phyloP scores from a whole-genome alignment of 2,329 filamentous ascomycete genomes.

The Penicillium oxalicum region DNA sequence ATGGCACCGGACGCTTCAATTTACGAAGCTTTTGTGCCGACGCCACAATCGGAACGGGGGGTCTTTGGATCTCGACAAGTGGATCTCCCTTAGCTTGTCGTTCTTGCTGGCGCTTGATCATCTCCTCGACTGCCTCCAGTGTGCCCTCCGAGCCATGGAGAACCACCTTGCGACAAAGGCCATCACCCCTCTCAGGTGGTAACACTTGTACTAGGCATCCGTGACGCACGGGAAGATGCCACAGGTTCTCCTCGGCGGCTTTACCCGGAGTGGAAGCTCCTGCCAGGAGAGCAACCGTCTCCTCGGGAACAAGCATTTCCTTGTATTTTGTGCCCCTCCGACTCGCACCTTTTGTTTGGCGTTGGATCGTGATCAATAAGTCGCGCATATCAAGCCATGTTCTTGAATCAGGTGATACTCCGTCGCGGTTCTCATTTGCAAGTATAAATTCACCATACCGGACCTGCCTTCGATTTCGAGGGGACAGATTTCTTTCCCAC shows the following conservation, averaged over 20 bases:
- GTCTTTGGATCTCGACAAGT: conserved; percentile 25
- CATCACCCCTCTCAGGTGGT: conserved; percentile 24
- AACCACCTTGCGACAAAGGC: conserved; percentile 29
- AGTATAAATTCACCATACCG: conserved; percentile 18
- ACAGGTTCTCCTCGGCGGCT: conserved; percentile 34
- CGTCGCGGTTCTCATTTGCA: conserved; percentile 1
- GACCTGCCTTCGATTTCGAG: conserved; percentile 23
- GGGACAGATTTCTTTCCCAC: conserved; percentile 13
- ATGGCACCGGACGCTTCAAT: conserved; percentile 20
- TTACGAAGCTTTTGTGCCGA: conserved; percentile 22
- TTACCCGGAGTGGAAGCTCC: conserved; percentile 24
- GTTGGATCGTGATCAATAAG: conserved; percentile 22
- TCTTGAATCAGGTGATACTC: neutral
- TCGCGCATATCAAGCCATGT: conserved; percentile 25
- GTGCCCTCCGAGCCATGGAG: conserved; percentile 32
- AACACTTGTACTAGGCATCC: conserved; percentile 37
- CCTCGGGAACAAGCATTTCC: conserved; percentile 31
- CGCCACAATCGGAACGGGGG: conserved; percentile 26
- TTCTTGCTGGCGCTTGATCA: conserved; percentile 20
- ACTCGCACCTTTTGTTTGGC: conserved; percentile 10
- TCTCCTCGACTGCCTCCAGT: conserved; percentile 26
- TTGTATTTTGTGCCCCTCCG: conserved; percentile 18
- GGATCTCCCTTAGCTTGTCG: conserved; percentile 25
- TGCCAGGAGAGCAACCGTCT: conserved; percentile 29
- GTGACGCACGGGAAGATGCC: conserved; percentile 29